Percentiles rank a stretch among this genome's conserved stretches.
Conservation (phyloP, 768 basidiomycete genomes). For the Suillus paluster region DNA sequence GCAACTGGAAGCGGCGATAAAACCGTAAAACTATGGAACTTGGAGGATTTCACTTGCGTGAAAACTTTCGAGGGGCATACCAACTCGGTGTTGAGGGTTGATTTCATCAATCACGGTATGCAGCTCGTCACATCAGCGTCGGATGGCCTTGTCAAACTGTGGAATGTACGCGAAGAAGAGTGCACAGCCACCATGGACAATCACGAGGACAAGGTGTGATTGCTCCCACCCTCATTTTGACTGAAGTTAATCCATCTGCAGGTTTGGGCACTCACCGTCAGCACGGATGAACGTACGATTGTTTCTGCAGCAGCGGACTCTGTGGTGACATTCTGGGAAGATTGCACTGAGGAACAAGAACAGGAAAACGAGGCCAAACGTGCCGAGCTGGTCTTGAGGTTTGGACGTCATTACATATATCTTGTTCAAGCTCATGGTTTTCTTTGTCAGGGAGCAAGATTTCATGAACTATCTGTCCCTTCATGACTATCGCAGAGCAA, state of each 20-base stretch:
- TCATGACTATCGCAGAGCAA: slow-evolving; percentile 89
- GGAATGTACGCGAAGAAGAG: slow-evolving; percentile 89
- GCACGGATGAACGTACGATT: slow-evolving; percentile 78
- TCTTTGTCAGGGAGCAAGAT: slow-evolving; percentile 86
- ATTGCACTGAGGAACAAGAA: slow-evolving; percentile 86
- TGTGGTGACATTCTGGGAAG: slow-evolving; percentile 94
- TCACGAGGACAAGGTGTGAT: slow-evolving; percentile 91
- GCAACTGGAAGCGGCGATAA: slow-evolving; percentile 97
- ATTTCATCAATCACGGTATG: slow-evolving; percentile 82
- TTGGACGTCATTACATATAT: slow-evolving; percentile 33
- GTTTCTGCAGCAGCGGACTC: slow-evolving; percentile 97
- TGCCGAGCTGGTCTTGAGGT: slow-evolving; percentile 81
- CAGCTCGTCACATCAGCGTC: slow-evolving; percentile 91
- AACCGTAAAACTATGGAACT: slow-evolving; percentile 91
- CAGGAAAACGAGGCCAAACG: slow-evolving; percentile 74
- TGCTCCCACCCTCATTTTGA: slow-evolving; percentile 2
- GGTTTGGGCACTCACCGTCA: slow-evolving; percentile 96
- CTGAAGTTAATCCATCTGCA: slow-evolving; percentile 33
- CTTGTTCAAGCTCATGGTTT: slow-evolving; percentile 14
- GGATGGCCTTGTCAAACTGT: slow-evolving; percentile 95
- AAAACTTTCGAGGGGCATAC: slow-evolving; percentile 99
- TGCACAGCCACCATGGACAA: slow-evolving; percentile 92
- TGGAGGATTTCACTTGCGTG: slow-evolving; percentile 92
- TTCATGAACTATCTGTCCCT: slow-evolving; percentile 88
- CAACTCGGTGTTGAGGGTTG: slow-evolving; percentile 93